Percentiles rank a stretch among this genome's conserved stretches.
Conservation (phyloP, 2,329 filamentous ascomycete genomes). For the Exserohilum turcica region DNA sequence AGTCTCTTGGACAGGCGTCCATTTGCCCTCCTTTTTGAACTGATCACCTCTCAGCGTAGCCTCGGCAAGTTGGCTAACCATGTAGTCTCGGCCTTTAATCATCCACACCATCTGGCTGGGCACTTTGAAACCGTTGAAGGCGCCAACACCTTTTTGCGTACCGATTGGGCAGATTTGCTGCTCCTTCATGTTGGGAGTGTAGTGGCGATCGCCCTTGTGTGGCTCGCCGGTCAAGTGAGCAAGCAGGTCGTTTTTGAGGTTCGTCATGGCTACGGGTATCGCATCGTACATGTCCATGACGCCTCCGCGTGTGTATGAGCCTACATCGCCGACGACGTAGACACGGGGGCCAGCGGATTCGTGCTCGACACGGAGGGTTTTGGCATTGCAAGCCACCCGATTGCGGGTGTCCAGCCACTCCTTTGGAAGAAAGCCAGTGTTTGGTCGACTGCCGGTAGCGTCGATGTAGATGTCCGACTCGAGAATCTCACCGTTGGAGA, state of each 20-base stretch:
- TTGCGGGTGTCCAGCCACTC: constrained; percentile 56
- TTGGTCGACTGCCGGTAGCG: constrained; percentile 58
- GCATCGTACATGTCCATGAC: constrained; percentile 51
- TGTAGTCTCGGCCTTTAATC: constrained; percentile 53
- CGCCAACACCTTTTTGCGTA: constrained; percentile 46
- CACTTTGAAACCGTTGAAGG: constrained; percentile 44
- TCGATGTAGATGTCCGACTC: constrained; percentile 61
- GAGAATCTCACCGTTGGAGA: constrained; percentile 55
- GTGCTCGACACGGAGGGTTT: constrained; percentile 54
- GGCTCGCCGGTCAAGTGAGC: constrained; percentile 34
- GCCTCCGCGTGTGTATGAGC: constrained; percentile 52
- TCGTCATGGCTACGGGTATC: constrained; percentile 52
- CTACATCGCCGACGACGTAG: constrained; percentile 58
- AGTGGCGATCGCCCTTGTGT: constrained; percentile 39
- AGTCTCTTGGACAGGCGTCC: constrained; percentile 34
- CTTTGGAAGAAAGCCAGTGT: constrained; percentile 59
- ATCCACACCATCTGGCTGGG: constrained; percentile 51
- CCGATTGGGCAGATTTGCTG: constrained; percentile 46
- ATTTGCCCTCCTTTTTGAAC: constrained; percentile 46
- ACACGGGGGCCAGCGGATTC: constrained; percentile 51
- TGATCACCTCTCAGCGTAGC: constrained; percentile 35
- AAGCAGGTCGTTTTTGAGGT: constrained; percentile 55
- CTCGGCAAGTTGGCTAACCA: constrained; percentile 37
- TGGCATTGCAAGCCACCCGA: constrained; percentile 56
- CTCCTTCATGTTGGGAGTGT: constrained; percentile 40